Conservation (phyloP, 2,329 filamentous ascomycete genomes). For the Fusarium keratoplasticum region DNA sequence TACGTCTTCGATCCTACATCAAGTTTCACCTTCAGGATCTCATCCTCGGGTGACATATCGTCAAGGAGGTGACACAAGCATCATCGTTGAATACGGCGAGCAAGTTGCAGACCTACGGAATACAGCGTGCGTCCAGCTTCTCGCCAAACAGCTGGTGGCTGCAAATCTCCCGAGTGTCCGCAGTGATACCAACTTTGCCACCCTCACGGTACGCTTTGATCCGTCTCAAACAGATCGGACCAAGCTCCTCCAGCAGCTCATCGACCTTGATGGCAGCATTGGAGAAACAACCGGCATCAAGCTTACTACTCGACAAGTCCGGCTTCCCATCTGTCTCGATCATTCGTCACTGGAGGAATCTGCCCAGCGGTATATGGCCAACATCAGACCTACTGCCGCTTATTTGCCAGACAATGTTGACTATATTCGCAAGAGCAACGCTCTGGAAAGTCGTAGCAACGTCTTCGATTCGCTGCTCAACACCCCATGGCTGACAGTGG, state of each 20-base stretch:
- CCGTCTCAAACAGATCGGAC: conserved; percentile 9
- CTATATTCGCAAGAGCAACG: background rate
- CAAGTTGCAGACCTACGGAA: background rate
- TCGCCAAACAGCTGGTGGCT: background rate
- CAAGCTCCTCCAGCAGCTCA: background rate
- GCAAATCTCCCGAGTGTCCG: conserved; percentile 11
- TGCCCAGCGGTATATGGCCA: conserved; percentile 13
- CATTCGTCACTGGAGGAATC: conserved; percentile 50
- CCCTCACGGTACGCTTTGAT: conserved; percentile 35
- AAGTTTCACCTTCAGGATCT: background rate
- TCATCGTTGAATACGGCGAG: background rate
- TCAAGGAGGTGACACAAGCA: background rate
- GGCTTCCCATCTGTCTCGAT: conserved; percentile 47
- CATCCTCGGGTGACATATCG: background rate
- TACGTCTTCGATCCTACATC: background rate
- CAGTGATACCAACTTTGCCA: conserved; percentile 32
- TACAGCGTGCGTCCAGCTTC: background rate
- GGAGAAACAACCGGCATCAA: conserved; percentile 24
- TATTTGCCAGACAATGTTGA: background rate
- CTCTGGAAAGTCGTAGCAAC: conserved; percentile 37
- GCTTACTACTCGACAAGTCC: conserved; percentile 40
- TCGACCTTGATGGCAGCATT: background rate
- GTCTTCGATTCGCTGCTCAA: conserved; percentile 49
- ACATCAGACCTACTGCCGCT: background rate
- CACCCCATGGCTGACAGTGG: conserved; percentile 47